Evolutionary conservation across 2,329 filamentous ascomycete genomes (phyloP), one percentile per base, ranked within the genome.

Genomic region (Beauveria scarabaeidicola): DNA sequence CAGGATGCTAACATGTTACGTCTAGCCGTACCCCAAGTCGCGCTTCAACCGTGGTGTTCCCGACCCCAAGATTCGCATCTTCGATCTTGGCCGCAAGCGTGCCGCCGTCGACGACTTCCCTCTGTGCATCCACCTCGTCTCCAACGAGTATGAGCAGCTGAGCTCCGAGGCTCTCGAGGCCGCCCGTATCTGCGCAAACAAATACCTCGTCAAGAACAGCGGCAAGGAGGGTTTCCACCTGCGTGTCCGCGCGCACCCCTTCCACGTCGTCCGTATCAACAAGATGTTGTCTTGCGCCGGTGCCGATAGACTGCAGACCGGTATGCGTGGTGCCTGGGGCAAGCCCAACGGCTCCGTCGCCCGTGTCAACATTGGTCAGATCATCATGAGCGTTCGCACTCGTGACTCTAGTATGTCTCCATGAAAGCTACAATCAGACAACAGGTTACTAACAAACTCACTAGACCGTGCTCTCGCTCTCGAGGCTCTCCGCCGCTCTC

Each of bases 231-330:
- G 79, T 74, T 89, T 89, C 84, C 86, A 89, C 77, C 79, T 89
- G 69, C 85, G 86, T 71, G 83, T 89, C 75, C 86, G 94, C 76
- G 92, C 91, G 75, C 94, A 99, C 86, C 94, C 94, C 69, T 99
- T 90, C 91, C 94, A 99, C 86, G 94, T 99, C 81, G 89, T 99
- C 85, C 94, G 94, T 82, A 99, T 99, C 92, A 99, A 99, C 91
- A 99, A 99, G 90, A 99, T 99, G 94, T 93, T 99, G 91, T 97
- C 94, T 77, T 99, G 94, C 81, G 94, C 94, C 75, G 94, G 94
- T 86, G 94, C 94, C 88, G 94, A 99, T 97, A 91, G 94, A 89
- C 85, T 99, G 80, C 94, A 99, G 83, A 99, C 94, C 72, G 94
- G 94, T 85, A 99, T 99, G 94, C 93, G 94, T 89, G 94, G 94